Percentiles rank a stretch among this genome's conserved stretches.
Conservation (phyloP, 2,329 filamentous ascomycete genomes). For the Fusarium domesticum region DNA sequence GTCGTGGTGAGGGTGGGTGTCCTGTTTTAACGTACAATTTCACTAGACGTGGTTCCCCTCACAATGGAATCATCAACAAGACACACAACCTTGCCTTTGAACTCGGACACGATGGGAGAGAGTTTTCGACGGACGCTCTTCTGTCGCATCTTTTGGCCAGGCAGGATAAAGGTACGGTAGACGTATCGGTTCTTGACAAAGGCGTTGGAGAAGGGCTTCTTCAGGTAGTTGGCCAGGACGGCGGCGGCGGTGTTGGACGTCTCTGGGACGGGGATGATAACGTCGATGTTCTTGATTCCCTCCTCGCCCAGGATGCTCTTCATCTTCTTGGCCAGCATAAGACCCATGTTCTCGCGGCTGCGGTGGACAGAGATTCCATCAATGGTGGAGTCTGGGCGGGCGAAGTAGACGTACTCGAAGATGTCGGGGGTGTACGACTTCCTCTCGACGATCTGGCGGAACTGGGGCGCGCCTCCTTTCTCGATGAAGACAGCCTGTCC, state of each 20-base stretch:
- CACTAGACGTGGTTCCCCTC: conserved; percentile 62
- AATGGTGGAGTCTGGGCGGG: conserved; percentile 75
- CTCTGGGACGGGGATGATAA: conserved; percentile 69
- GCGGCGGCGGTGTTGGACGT: conserved; percentile 80
- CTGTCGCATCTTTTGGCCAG: conserved; percentile 74
- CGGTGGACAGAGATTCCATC: conserved; percentile 86
- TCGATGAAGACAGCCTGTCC: conserved; percentile 83
- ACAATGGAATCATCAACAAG: conserved; percentile 91
- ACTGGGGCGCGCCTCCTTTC: conserved; percentile 71
- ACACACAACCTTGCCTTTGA: conserved; percentile 73
- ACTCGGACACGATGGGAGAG: conserved; percentile 81
- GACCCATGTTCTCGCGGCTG: conserved; percentile 83
- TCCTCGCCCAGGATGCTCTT: conserved; percentile 64
- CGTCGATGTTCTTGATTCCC: conserved; percentile 72
- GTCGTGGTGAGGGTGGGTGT: neutral
- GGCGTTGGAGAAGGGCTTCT: conserved; percentile 74
- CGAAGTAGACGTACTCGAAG: conserved; percentile 66
- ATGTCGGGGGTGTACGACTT: conserved; percentile 71
- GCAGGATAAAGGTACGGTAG: conserved; percentile 75
- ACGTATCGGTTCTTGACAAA: conserved; percentile 91
- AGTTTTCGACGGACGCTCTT: conserved; percentile 89
- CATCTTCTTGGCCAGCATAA: conserved; percentile 73
- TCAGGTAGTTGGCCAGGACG: conserved; percentile 68
- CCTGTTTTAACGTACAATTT: conserved; percentile 67
- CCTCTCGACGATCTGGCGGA: conserved; percentile 68